Percentiles rank a stretch among this genome's conserved stretches.
These are phyloP conservation scores for Fusarium phyllophilum DNA, from an alignment of 2,329 filamentous ascomycete genomes.

Conservation along the genomic window DNA sequence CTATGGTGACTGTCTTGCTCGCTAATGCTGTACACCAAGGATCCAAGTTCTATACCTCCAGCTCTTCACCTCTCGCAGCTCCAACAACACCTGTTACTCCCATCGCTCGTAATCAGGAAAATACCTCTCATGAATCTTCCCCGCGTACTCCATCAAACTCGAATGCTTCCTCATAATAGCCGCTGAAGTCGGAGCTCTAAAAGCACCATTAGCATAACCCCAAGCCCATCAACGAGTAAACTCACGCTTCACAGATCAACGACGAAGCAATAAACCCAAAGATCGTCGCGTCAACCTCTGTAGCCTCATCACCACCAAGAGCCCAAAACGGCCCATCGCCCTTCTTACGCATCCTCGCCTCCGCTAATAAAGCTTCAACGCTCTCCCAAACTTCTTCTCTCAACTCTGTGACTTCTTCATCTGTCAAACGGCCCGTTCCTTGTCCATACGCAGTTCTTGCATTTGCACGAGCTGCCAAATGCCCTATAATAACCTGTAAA, in stretches of 20 bases:
- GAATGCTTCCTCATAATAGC: slow-evolving; percentile 58
- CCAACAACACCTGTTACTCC: slow-evolving; percentile 20
- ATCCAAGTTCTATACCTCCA: not conserved
- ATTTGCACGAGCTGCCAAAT: slow-evolving; percentile 57
- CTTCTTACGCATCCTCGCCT: slow-evolving; percentile 41
- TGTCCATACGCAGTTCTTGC: slow-evolving; percentile 63
- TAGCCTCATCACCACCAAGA: slow-evolving; percentile 62
- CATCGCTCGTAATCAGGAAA: slow-evolving; percentile 67
- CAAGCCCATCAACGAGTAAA: slow-evolving; percentile 16
- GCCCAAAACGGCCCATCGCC: slow-evolving; percentile 63
- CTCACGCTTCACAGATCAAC: slow-evolving; percentile 64
- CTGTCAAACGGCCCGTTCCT: slow-evolving; percentile 62
- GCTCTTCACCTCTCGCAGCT: not conserved
- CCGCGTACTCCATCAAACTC: slow-evolving; percentile 64
- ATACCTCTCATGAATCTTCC: slow-evolving; percentile 63
- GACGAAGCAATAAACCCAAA: slow-evolving; percentile 67
- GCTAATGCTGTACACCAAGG: not conserved
- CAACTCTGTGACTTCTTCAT: slow-evolving; percentile 59
- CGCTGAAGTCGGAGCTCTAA: slow-evolving; percentile 59
- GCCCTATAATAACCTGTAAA: slow-evolving; percentile 61
- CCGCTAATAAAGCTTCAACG: slow-evolving; percentile 58
- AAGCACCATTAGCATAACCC: not conserved
- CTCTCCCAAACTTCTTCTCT: slow-evolving; percentile 64
- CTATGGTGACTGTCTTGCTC: not conserved
- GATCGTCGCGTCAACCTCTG: slow-evolving; percentile 66